Base-by-base conservation (phyloP, 768 basidiomycete species). In the Lepiota brunneoincarnata region DNA sequence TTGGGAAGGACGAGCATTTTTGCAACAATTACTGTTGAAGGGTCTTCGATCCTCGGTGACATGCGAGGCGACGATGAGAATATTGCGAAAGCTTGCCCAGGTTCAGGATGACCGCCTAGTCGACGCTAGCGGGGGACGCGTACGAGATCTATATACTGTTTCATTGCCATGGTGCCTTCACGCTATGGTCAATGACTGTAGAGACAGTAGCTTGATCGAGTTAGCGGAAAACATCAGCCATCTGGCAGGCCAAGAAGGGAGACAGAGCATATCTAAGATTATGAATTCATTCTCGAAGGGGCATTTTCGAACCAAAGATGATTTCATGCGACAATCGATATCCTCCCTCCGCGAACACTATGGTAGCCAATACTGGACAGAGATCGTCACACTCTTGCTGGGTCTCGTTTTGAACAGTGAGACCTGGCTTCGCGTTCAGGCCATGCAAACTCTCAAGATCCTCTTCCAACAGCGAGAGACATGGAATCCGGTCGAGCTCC, bases 321-420 rank as follows among this genome's bases (percentile, higher is more conserved):
- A 97, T 69, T 96, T 96, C 72, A 79, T 96, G 55, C 84, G 92
- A 4, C 93, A 97, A 64, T 93, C 91, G 0, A 86, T 93, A 18
- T 77, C 83, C 1, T 87, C 89, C 60, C 77, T 98, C 35, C 84
- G 93, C 18, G 94, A 97, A 64, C 86, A 91, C 67, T 93, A 92
- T 63, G 83, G 84, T 0, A 74, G 75, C 3, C 80, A 89, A 47
- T 74, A 84, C 60, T 91, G 91, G 82, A 80, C 87, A 2, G 86
- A 93, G 24, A 83, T 93, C 17, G 84, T 92, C 44, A 90, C 91
- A 0, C 76, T 93, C 14, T 80, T 97, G n/a, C 77, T 96, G 10
- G 89, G 93, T 10, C 77, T 96, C 11, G 84, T 93, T 15, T 78
- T 96, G 54, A 98, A 98, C 66, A 74, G 77, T 44, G 81, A 91